Percentiles rank a stretch among this genome's conserved stretches.
These are phyloP conservation scores for Anthracocystis panici-leucophaei DNA, from an alignment of 1,284 basidiomycete genomes.

Conservation along the genomic window DNA sequence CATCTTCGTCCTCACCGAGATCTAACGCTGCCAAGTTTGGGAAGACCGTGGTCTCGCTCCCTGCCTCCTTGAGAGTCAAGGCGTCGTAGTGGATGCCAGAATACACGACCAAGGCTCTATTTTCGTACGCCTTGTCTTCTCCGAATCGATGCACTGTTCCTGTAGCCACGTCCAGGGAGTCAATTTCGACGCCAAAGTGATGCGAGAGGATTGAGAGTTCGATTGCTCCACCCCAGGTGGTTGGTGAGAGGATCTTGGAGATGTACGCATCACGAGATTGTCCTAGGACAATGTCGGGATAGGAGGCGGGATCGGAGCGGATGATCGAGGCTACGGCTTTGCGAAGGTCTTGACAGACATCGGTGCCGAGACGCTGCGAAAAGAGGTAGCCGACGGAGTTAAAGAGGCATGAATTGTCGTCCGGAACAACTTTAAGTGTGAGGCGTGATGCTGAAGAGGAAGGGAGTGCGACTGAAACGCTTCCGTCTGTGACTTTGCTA, in stretches of 20 bases:
- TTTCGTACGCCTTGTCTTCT: conserved; percentile 39
- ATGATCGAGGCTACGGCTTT: conserved; percentile 40
- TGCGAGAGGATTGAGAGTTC: conserved; percentile 51
- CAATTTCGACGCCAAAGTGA: conserved; percentile 45
- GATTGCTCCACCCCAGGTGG: conserved; percentile 57
- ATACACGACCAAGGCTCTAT: conserved; percentile 46
- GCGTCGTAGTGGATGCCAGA: conserved; percentile 62
- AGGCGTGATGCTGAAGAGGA: conserved; percentile 17
- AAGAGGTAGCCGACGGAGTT: conserved; percentile 45
- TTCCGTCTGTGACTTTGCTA: conserved; percentile 26
- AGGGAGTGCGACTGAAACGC: conserved; percentile 18
- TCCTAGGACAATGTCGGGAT: conserved; percentile 54
- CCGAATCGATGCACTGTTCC: conserved; percentile 54
- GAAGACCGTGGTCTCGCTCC: conserved; percentile 39
- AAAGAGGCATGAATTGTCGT: conserved; percentile 63
- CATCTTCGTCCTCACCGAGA: conserved; percentile 17
- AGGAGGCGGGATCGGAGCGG: conserved; percentile 28
- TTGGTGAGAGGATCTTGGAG: conserved; percentile 25
- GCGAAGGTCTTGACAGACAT: conserved; percentile 28
- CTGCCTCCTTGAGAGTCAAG: conserved; percentile 25
- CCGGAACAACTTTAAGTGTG: conserved; percentile 49
- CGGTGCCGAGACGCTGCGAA: conserved; percentile 20
- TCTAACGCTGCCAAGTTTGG: conserved; percentile 26
- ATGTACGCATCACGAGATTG: conserved; percentile 38
- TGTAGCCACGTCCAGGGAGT: conserved; percentile 45